Evolutionary conservation across 805 yeast species (phyloP).

Genomic region (Starmerella bacillaris): DNA sequence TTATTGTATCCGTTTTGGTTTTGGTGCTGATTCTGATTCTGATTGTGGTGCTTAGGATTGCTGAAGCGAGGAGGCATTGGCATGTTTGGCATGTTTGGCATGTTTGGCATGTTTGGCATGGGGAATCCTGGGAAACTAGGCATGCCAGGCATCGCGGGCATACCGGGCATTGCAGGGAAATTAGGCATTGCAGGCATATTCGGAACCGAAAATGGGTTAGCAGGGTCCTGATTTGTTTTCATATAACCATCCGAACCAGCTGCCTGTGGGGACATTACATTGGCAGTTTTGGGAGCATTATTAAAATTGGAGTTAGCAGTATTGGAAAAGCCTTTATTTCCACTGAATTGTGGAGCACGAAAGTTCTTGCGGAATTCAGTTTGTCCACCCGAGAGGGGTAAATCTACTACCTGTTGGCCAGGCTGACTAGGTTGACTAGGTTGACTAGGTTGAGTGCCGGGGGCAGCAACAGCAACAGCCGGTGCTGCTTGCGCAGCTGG

Average conservation of each 20-base stretch:
- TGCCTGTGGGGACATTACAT: not conserved
- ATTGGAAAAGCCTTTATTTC: not conserved
- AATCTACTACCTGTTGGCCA: not conserved
- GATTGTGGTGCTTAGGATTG: not conserved
- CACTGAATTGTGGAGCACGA: conserved; percentile 5
- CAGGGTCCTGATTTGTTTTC: no score
- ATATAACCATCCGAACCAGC: no score
- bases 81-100: conserved; percentile 2
- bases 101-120: conserved; percentile 1
- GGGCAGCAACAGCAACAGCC: not conserved
- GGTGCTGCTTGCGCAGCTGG: not conserved
- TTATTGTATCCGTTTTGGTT: not conserved
- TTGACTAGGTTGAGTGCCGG: not conserved
- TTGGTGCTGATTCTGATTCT: not conserved
- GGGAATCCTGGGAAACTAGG: conserved; percentile 7
- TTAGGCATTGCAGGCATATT: not conserved
- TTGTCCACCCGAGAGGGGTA: not conserved
- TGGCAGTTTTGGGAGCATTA: not conserved
- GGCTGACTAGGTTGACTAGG: not conserved
- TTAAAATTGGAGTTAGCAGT: not conserved
- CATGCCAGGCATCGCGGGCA: conserved; percentile 1
- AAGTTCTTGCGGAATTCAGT: conserved; percentile 18
- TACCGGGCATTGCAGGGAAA: not conserved
- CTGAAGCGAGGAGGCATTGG: not conserved
- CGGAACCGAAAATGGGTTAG: no score